phyloP scores from a whole-genome alignment of 805 yeast genomes.

The Tetrapisispora pingtungensis region DNA sequence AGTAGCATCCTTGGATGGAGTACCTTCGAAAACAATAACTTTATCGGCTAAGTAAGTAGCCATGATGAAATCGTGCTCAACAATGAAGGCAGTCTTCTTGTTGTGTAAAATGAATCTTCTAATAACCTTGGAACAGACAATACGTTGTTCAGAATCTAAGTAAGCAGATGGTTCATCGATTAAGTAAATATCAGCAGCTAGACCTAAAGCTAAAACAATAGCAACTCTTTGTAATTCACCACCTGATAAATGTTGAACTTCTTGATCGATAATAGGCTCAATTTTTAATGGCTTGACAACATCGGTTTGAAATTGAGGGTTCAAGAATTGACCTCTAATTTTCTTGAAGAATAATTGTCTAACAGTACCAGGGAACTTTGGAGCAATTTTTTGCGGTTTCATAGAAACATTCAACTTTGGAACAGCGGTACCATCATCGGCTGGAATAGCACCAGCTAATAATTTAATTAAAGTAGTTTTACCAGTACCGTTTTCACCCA shows the following conservation, averaged over 20 bases:
- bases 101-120: conserved; percentile 93
- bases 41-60: conserved; percentile 98
- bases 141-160: conserved; percentile 98
- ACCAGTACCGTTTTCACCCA: conserved; percentile 99
- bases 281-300: conserved; percentile 91
- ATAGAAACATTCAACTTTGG: conserved; percentile 88
- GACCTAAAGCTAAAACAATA: conserved; percentile 87
- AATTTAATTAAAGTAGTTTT: conserved; percentile 95
- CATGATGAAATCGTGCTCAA: conserved; percentile 99
- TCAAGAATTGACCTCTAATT: conserved; percentile 86
- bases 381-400: conserved; percentile 99
- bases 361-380: conserved; percentile 97
- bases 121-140: conserved; percentile 95
- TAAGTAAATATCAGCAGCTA: conserved; percentile 89
- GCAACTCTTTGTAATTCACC: conserved; percentile 99
- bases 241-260: conserved; percentile 95
- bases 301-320: conserved; percentile 97
- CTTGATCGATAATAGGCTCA: conserved; percentile 93
- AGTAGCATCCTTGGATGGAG: conserved; percentile 73
- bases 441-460: conserved; percentile 84
- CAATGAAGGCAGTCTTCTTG: conserved; percentile 97
- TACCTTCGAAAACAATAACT: conserved; percentile 96
- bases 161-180: conserved; percentile 99
- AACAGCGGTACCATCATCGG: conserved; percentile 75
- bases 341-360: conserved; percentile 95